phyloP scores from a whole-genome alignment of 163 green algal genomes.

The Chlamydomonas reinhardtii region DNA sequence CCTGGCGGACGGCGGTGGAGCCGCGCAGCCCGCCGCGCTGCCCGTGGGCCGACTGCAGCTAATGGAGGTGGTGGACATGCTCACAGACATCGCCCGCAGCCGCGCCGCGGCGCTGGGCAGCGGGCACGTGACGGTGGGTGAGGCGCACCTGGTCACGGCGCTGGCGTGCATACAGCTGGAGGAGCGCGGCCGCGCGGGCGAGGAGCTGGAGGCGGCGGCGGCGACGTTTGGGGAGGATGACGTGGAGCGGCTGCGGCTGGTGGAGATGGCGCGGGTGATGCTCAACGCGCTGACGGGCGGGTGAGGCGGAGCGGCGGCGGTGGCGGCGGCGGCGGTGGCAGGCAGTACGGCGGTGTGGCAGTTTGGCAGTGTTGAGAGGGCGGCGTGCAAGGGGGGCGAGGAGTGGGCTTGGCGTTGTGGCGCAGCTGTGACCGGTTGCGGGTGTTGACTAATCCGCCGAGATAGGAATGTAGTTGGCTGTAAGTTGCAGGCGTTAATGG shows the following conservation, averaged over 20 bases:
- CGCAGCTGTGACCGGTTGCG: too few relatives aligned
- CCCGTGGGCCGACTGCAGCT: conserved; percentile 75
- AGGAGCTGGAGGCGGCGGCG: conserved; percentile 51
- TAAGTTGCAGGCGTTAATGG: too few relatives aligned
- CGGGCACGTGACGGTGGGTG: conserved; percentile 57
- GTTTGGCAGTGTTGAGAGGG: too few relatives aligned
- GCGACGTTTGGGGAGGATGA: conserved; percentile 42
- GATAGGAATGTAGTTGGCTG: too few relatives aligned
- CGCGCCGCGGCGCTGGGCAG: conserved; percentile 40
- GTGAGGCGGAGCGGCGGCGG: too few relatives aligned
- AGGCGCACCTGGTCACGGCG: conserved; percentile 62
- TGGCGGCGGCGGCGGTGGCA: too few relatives aligned
- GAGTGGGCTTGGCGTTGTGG: too few relatives aligned
- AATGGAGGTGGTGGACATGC: conserved; percentile 81
- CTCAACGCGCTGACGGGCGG: conserved; percentile 29
- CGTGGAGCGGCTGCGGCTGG: conserved; percentile 45
- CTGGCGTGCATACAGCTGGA: conserved; percentile 67
- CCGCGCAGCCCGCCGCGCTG: conserved; percentile 30
- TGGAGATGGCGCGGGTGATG: conserved; percentile 65
- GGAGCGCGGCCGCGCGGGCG: conserved; percentile 36
- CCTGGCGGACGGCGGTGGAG: not conserved
- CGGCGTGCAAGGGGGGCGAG: too few relatives aligned
- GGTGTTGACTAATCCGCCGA: too few relatives aligned
- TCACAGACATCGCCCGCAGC: conserved; percentile 70
- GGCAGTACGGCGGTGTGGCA: too few relatives aligned